Percentiles rank a stretch among this genome's conserved stretches.
Conservation (phyloP, 768 basidiomycete species). For the Kwoniella pini region DNA sequence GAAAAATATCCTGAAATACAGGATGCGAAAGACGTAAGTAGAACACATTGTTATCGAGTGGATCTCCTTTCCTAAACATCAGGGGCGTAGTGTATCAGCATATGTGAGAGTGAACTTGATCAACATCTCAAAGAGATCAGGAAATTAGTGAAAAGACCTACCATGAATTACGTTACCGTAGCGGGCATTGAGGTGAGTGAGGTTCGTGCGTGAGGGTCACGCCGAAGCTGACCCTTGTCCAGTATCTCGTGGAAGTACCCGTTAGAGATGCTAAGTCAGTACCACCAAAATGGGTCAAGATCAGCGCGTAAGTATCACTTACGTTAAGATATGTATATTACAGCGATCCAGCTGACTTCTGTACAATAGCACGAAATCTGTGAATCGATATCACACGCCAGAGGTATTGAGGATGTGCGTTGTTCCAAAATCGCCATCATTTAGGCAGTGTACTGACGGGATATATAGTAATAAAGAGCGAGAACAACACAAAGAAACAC, state of each 20-base stretch:
- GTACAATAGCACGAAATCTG: conserved; percentile 61
- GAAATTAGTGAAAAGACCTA: conserved; percentile 70
- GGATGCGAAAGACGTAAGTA: conserved; percentile 65
- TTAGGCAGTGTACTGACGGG: too few relatives aligned
- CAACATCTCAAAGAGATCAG: conserved; percentile 75
- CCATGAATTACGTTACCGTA: conserved; percentile 68
- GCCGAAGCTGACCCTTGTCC: conserved; percentile 1
- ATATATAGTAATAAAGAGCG: conserved; percentile 68
- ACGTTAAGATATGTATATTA: too few relatives aligned
- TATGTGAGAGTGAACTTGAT: conserved; percentile 69
- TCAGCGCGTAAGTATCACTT: conserved; percentile 58
- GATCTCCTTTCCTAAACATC: too few relatives aligned
- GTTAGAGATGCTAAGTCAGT: conserved; percentile 56
- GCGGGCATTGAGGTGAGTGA: conserved; percentile 68
- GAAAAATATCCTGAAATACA: conserved; percentile 63
- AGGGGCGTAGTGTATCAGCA: conserved; percentile 65
- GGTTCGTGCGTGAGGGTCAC: not conserved
- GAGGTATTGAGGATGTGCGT: conserved; percentile 53
- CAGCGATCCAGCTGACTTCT: not conserved
- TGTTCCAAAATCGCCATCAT: not conserved
- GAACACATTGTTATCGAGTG: too few relatives aligned
- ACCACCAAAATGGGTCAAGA: conserved; percentile 55
- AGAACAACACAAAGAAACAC: conserved; percentile 71
- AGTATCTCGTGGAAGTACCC: conserved; percentile 81
- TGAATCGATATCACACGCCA: conserved; percentile 76